Evolutionary conservation across 148 eudicot genomes (phyloP).

Genomic region (Dysphania ambrosioides): DNA sequence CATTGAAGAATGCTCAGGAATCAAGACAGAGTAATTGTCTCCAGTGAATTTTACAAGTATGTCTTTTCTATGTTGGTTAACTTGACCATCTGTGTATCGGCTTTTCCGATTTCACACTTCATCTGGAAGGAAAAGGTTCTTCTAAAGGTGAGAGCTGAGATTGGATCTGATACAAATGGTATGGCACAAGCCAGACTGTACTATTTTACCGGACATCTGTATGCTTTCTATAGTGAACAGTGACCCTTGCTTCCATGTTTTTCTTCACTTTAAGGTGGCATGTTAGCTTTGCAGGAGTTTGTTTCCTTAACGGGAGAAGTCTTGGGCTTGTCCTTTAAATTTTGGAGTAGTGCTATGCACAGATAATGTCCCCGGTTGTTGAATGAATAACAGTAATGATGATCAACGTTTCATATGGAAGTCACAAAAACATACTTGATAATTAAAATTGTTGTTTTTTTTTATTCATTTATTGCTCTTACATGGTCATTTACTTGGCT

Average conservation of each 20-base stretch:
- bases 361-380: no score
- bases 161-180: neutral
- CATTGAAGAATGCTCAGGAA: neutral
- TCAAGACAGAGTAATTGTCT: neutral
- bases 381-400: no score
- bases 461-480: no score
- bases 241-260: neutral
- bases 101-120: neutral
- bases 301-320: neutral
- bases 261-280: no score
- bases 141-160: neutral
- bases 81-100: neutral
- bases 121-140: neutral
- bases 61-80: neutral
- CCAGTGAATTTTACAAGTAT: neutral
- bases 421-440: no score
- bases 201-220: neutral
- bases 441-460: no score
- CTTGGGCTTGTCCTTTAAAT: neutral
- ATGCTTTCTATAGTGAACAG: neutral
- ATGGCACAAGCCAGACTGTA: neutral
- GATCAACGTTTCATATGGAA: no score
- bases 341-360: no score
- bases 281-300: neutral
- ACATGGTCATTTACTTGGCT: no score